Percentiles rank a stretch among this genome's conserved stretches.
phyloP scores from a whole-genome alignment of 805 yeast genomes.

The Blastobotrys parvus region DNA sequence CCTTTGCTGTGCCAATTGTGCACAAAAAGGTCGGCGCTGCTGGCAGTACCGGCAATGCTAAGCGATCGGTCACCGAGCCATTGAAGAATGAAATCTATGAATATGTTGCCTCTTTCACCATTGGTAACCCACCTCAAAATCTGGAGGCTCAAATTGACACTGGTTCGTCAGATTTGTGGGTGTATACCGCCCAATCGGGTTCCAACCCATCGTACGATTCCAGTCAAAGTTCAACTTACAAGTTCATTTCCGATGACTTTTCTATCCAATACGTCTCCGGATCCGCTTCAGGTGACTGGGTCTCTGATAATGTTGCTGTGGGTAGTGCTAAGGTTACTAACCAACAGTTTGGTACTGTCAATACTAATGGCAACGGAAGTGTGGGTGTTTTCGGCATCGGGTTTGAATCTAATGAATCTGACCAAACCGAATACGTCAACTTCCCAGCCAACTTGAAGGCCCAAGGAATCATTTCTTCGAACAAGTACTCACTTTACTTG shows the following conservation, averaged over 20 bases:
- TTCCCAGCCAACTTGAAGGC: constrained; percentile 47
- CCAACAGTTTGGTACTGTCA: constrained; percentile 61
- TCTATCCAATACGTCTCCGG: constrained; percentile 28
- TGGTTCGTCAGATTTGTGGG: constrained; percentile 64
- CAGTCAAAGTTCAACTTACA: constrained; percentile 15
- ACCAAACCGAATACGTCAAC: constrained; percentile 37
- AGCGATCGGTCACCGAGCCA: neutral
- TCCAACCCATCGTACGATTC: constrained; percentile 4
- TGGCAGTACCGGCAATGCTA: neutral
- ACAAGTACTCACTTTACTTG: constrained; percentile 38
- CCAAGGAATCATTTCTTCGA: constrained; percentile 31
- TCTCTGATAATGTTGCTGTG: constrained; percentile 47
- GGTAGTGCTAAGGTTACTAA: constrained; percentile 41
- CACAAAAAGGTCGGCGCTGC: neutral
- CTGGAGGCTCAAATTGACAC: constrained; percentile 55
- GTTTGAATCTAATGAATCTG: constrained; percentile 11
- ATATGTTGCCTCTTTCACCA: constrained; percentile 10
- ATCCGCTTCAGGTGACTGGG: constrained; percentile 44
- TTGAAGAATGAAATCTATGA: constrained; percentile 3
- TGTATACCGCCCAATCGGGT: constrained; percentile 23
- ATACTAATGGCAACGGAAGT: constrained; percentile 1
- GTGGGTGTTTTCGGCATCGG: constrained; percentile 24
- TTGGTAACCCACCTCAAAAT: constrained; percentile 54
- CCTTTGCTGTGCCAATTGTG: neutral
- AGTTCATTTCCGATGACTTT: constrained; percentile 16